phyloP scores from a whole-genome alignment of 805 yeast genomes.

The Suhomyces sp. region DNA sequence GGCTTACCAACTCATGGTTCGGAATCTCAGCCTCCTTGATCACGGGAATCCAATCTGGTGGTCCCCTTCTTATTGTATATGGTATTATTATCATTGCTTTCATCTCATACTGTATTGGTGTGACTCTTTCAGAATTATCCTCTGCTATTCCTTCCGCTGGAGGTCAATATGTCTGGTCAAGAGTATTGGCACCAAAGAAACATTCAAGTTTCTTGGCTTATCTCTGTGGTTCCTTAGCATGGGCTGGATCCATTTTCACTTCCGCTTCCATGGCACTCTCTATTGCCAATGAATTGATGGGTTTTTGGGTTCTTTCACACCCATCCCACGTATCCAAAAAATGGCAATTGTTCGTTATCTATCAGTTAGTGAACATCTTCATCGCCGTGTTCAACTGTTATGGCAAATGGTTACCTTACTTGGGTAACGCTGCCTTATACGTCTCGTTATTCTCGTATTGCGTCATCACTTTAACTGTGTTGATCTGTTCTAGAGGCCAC shows the following conservation, averaged over 20 bases:
- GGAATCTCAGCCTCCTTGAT: constrained; percentile 41
- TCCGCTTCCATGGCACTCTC: constrained; percentile 39
- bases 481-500: constrained; percentile 36
- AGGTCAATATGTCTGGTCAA: constrained; percentile 45
- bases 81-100: constrained; percentile 40
- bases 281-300: constrained; percentile 36
- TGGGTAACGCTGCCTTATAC: constrained; percentile 37
- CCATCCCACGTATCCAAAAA: constrained; percentile 32
- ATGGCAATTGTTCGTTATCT: constrained; percentile 39
- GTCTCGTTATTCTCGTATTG: constrained; percentile 33
- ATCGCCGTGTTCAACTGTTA: constrained; percentile 36
- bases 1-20: constrained; percentile 44
- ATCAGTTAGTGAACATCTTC: constrained; percentile 34
- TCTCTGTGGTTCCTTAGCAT: constrained; percentile 40
- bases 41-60: constrained; percentile 44
- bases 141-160: constrained; percentile 43
- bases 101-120: constrained; percentile 37
- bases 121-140: constrained; percentile 39
- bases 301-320: constrained; percentile 35
- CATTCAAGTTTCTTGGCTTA: constrained; percentile 39
- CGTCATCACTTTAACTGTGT: constrained; percentile 38
- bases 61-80: constrained; percentile 40
- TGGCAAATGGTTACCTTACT: constrained; percentile 34
- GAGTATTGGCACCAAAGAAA: constrained; percentile 38
- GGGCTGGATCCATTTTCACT: constrained; percentile 45